Evolutionary conservation across 345 rosid species (phyloP).

Genomic region (Gossypium mustelinum): DNA sequence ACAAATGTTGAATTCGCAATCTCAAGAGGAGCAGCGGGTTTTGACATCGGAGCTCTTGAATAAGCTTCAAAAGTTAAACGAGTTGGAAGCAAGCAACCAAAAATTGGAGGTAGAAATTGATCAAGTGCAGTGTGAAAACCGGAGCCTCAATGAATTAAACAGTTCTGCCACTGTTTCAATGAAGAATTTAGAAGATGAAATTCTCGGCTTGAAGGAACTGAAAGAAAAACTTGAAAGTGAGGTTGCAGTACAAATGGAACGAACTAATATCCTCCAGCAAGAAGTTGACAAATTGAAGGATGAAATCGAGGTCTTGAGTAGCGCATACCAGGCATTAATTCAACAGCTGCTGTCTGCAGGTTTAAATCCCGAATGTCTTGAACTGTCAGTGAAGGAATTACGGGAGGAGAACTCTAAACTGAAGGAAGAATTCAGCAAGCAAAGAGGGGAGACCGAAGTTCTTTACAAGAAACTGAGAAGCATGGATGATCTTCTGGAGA

Average conservation of each 20-base stretch:
- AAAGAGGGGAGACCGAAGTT: slow-evolving; percentile 42
- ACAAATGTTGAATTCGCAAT: slow-evolving; percentile 45
- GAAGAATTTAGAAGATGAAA: slow-evolving; percentile 44
- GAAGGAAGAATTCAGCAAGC: slow-evolving; percentile 46
- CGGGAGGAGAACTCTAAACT: slow-evolving; percentile 59
- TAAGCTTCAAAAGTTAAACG: slow-evolving; percentile 50
- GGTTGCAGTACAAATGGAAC: slow-evolving; percentile 46
- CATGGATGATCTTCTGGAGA: slow-evolving; percentile 48
- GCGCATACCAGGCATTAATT: slow-evolving; percentile 47
- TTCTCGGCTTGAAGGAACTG: slow-evolving; percentile 49
- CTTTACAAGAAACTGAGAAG: slow-evolving; percentile 49
- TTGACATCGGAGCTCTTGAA: slow-evolving; percentile 65
- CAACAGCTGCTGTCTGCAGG: slow-evolving; percentile 67
- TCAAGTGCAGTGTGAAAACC: slow-evolving; percentile 49
- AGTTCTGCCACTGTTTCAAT: slow-evolving; percentile 45
- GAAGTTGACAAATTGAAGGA: slow-evolving; percentile 69
- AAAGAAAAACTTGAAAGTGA: slow-evolving; percentile 74
- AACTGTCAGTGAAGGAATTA: slow-evolving; percentile 54
- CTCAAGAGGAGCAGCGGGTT: slow-evolving; percentile 58
- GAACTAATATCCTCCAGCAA: slow-evolving; percentile 61
- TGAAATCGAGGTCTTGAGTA: slow-evolving; percentile 53
- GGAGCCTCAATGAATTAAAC: slow-evolving; percentile 41
- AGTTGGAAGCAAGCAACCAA: slow-evolving; percentile 44
- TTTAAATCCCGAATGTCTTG: slow-evolving; percentile 49
- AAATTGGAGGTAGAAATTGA: slow-evolving; percentile 50